Evolutionary conservation across 176 grass and related monocot genomes (phyloP).

Genomic region (Eleusine coracana): DNA sequence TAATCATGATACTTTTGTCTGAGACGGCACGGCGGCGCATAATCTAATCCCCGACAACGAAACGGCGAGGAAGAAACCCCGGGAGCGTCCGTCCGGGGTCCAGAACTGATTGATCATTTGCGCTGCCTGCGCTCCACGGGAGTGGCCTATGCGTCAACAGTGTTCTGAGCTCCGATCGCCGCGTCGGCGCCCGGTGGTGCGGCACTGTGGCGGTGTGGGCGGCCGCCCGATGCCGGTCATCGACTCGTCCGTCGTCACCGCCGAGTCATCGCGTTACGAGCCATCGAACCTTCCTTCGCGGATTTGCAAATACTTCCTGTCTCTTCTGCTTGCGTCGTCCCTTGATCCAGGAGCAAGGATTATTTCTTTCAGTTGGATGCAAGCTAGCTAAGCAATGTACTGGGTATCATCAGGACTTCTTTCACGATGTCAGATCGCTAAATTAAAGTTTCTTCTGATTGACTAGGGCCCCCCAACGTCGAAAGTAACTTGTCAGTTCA

Average conservation of each 20-base stretch:
- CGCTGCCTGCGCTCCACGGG: neutral
- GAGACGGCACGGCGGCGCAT: slow-evolving; percentile 11
- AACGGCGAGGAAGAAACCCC: slow-evolving; percentile 34
- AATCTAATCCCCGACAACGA: slow-evolving; percentile 21
- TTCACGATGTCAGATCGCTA: neutral
- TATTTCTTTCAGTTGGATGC: slow-evolving; percentile 20
- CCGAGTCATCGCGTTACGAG: neutral
- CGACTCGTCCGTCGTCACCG: neutral
- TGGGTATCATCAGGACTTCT: neutral
- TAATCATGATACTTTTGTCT: neutral
- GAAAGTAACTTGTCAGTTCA: neutral
- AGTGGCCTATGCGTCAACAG: neutral
- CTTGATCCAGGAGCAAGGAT: neutral
- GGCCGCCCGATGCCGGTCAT: neutral
- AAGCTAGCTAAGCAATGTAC: neutral
- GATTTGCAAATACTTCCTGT: slow-evolving; percentile 34
- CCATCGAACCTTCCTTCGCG: slow-evolving; percentile 7
- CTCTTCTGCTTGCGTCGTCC: neutral
- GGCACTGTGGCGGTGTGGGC: neutral
- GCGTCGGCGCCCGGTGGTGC: neutral
- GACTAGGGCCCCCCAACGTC: neutral
- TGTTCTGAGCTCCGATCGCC: neutral
- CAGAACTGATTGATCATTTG: slow-evolving; percentile 14
- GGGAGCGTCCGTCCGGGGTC: neutral
- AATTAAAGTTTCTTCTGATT: neutral